phyloP scores from a whole-genome alignment of 768 basidiomycete species.

The Xerocomellus amylosporus region DNA sequence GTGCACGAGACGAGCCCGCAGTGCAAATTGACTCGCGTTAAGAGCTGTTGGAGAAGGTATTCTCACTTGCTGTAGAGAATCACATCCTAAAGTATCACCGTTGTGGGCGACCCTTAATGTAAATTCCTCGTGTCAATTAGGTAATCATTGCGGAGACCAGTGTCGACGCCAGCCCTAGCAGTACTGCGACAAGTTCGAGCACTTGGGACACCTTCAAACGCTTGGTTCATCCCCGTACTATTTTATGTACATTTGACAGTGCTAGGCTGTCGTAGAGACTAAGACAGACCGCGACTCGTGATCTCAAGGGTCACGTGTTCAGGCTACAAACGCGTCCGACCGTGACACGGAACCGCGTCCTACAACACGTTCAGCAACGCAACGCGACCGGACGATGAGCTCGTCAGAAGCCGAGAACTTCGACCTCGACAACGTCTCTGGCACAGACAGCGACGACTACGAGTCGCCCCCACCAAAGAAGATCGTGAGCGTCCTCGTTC shows the following conservation, averaged over 20 bases:
- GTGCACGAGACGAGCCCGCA: no score
- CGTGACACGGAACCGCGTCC: conserved; percentile 5
- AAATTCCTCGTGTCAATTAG: neutral
- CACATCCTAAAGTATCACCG: neutral
- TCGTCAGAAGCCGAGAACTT: conserved; percentile 73
- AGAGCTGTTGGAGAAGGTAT: no score
- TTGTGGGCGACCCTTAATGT: neutral
- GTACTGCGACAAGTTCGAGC: no score
- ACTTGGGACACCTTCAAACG: no score
- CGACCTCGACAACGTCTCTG: conserved; percentile 55
- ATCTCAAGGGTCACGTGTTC: no score
- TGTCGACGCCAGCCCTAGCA: no score
- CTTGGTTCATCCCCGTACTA: no score
- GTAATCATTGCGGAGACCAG: no score
- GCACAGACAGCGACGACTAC: conserved; percentile 65
- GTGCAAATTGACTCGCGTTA: neutral
- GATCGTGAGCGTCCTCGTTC: conserved; percentile 26
- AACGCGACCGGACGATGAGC: conserved; percentile 50
- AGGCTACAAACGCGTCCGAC: conserved; percentile 14
- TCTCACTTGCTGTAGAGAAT: conserved; percentile 2
- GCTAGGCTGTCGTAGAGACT: no score
- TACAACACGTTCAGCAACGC: neutral
- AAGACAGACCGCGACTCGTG: no score
- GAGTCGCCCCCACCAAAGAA: conserved; percentile 56
- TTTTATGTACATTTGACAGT: no score